Conservation (phyloP, 2,329 filamentous ascomycete genomes). For the Alternaria triticimaculans region DNA sequence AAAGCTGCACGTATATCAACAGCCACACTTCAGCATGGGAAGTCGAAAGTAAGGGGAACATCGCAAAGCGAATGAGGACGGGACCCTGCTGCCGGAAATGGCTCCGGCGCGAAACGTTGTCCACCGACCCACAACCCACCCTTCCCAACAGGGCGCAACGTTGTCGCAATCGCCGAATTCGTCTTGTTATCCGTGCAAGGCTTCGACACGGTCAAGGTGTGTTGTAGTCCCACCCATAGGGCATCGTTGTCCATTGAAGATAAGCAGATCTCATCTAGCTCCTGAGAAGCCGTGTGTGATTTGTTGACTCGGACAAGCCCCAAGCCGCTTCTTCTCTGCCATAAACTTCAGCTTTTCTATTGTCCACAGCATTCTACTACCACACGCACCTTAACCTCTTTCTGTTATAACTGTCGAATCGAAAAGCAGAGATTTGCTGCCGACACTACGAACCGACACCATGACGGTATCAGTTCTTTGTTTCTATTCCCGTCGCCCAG, state of each 20-base stretch:
- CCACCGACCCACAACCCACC: slow-evolving; percentile 3
- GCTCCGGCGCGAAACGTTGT: not conserved
- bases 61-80: not conserved
- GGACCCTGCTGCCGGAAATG: not conserved
- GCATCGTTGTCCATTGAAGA: not conserved
- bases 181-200: slow-evolving; percentile 9
- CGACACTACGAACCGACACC: not conserved
- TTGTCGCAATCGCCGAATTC: slow-evolving; percentile 1
- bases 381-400: not conserved
- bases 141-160: not conserved
- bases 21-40: not conserved
- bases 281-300: slow-evolving; percentile 5
- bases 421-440: not conserved
- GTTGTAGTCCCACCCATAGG: slow-evolving; percentile 1
- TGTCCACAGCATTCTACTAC: not conserved
- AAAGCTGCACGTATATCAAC: not conserved
- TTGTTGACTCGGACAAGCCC: not conserved
- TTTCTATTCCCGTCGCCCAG: slow-evolving; percentile 29
- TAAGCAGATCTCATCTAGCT: slow-evolving; percentile 8
- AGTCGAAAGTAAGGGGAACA: not conserved
- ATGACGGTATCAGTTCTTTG: slow-evolving; percentile 18
- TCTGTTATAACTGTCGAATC: not conserved
- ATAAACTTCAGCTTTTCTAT: not conserved
- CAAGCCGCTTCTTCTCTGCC: not conserved
- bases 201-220: slow-evolving; percentile 6